phyloP scores from a whole-genome alignment of 208 protist species.

The Endotrypanum monterogeii region DNA sequence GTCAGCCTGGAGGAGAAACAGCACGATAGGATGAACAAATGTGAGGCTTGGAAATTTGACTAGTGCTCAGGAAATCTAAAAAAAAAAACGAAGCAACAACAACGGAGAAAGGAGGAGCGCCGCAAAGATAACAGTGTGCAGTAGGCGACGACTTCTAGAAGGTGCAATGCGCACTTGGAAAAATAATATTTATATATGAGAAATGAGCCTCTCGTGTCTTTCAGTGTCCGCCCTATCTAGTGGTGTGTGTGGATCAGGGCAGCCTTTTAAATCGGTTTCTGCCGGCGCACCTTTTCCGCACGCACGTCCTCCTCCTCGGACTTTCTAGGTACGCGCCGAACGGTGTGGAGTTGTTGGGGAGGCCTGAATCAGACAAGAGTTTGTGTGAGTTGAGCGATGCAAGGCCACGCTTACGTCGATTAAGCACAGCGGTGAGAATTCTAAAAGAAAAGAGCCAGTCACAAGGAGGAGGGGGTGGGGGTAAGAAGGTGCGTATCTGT shows the following conservation, averaged over 20 bases:
- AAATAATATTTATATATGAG: too few relatives aligned
- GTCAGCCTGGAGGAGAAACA: not conserved
- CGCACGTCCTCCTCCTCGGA: not conserved
- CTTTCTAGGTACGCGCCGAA: not conserved
- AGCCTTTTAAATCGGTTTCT: not conserved
- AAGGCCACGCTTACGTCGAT: not conserved
- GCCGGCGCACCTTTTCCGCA: not conserved
- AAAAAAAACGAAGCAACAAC: not conserved
- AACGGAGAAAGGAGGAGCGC: not conserved
- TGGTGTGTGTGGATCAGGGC: not conserved
- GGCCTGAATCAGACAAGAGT: not conserved
- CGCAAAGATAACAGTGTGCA: not conserved
- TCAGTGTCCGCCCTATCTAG: too few relatives aligned
- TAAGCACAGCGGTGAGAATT: not conserved
- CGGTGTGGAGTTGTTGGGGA: not conserved
- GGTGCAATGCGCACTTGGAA: too few relatives aligned
- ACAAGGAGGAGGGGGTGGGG: not conserved
- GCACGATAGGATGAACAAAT: not conserved
- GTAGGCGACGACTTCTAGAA: too few relatives aligned
- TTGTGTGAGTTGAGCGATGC: conserved; percentile 3
- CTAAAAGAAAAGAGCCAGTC: not conserved
- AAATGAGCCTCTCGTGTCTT: too few relatives aligned
- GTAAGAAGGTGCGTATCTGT: not conserved
- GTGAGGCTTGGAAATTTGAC: not conserved
- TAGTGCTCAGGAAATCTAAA: not conserved